Conservation (phyloP, 202 grass and related monocot species). For the Schoenoplectus triqueter region DNA sequence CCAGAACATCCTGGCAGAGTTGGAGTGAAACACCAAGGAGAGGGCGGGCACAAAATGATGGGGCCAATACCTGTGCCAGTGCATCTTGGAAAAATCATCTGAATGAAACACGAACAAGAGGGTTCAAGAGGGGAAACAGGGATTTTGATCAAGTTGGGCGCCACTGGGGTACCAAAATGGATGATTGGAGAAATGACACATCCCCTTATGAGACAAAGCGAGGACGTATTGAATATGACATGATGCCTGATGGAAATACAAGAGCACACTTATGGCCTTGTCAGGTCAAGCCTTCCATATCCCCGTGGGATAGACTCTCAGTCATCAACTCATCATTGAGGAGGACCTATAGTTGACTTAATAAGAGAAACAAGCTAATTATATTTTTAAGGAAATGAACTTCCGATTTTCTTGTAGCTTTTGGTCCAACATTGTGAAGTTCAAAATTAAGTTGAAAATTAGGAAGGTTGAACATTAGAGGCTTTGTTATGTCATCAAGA, state of each 20-base stretch:
- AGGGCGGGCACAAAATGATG: background rate
- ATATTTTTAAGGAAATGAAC: too few species aligned
- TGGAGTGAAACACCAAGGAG: background rate
- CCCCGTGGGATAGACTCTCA: background rate
- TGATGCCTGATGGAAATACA: background rate
- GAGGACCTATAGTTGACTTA: background rate
- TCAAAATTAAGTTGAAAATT: too few species aligned
- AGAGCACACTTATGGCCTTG: background rate
- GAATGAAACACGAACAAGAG: background rate
- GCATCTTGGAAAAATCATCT: slow-evolving; percentile 1
- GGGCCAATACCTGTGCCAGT: background rate
- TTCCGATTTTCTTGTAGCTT: too few species aligned
- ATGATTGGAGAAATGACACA: background rate
- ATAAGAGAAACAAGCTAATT: too few species aligned
- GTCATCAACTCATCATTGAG: background rate
- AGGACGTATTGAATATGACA: background rate
- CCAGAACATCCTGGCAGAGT: background rate
- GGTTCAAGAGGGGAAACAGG: background rate
- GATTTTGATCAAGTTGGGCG: slow-evolving; percentile 3
- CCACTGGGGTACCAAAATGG: background rate
- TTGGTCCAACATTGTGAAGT: too few species aligned
- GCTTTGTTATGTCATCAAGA: too few species aligned
- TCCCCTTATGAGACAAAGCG: background rate
- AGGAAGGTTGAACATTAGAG: too few species aligned
- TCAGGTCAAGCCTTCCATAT: slow-evolving; percentile 15